phyloP scores from a whole-genome alignment of 2,329 filamentous ascomycete species.

The Alternaria tenuissima region DNA sequence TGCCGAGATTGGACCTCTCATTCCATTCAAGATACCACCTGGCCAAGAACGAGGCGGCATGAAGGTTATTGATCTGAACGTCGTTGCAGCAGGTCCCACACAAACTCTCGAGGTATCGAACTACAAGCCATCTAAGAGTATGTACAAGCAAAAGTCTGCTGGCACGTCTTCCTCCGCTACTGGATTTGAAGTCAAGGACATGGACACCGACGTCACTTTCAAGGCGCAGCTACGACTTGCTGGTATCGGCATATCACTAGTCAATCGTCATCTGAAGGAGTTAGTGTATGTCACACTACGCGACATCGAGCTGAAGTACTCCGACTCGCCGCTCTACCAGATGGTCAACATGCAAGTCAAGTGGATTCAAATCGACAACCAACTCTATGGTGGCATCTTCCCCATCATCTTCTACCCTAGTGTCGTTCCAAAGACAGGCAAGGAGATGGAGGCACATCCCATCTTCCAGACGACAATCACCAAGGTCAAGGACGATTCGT shows the following conservation, averaged over 20 bases:
- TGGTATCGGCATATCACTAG: conserved; percentile 89
- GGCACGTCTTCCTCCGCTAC: conserved; percentile 67
- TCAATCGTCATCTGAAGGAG: conserved; percentile 91
- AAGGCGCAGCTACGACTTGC: conserved; percentile 87
- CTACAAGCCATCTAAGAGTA: conserved; percentile 89
- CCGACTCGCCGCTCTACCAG: conserved; percentile 92
- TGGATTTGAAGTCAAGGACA: conserved; percentile 92
- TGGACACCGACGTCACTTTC: conserved; percentile 88
- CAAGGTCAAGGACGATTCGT: conserved; percentile 96
- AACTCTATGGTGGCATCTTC: conserved; percentile 97
- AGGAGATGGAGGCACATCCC: conserved; percentile 94
- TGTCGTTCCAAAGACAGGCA: conserved; percentile 95
- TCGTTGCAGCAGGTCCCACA: conserved; percentile 92
- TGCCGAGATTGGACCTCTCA: conserved; percentile 93
- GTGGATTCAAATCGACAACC: conserved; percentile 99
- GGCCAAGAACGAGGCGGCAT: conserved; percentile 67
- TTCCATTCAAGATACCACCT: conserved; percentile 89
- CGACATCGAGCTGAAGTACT: conserved; percentile 89
- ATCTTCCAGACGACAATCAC: conserved; percentile 93
- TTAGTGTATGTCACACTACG: conserved; percentile 92
- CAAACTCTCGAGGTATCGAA: conserved; percentile 95
- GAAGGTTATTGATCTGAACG: conserved; percentile 96
- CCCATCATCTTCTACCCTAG: conserved; percentile 96
- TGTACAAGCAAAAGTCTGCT: conserved; percentile 76
- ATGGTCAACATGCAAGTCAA: conserved; percentile 90